phyloP scores from a whole-genome alignment of 2,329 filamentous ascomycete genomes.

The Claviceps sp. region DNA sequence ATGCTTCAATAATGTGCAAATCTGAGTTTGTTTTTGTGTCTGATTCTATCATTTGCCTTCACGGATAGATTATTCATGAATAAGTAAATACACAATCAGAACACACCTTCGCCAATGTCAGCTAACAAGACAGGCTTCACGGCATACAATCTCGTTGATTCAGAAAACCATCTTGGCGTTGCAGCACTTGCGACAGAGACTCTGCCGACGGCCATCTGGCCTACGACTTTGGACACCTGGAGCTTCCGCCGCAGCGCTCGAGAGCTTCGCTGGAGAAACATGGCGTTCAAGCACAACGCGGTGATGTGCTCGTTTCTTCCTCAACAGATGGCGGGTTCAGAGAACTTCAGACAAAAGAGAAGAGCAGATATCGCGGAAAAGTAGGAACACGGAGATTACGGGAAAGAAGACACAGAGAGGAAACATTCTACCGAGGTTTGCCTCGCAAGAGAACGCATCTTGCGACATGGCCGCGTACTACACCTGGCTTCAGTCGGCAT shows the following conservation, averaged over 20 bases:
- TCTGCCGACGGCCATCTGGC: slow-evolving; percentile 20
- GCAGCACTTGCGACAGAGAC: slow-evolving; percentile 16
- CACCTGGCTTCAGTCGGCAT: slow-evolving; percentile 21
- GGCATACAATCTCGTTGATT: slow-evolving; percentile 33
- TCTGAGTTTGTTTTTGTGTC: too few relatives aligned
- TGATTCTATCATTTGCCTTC: too few relatives aligned
- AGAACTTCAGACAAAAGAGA: background rate
- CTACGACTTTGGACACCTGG: slow-evolving; percentile 28
- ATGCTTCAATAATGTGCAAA: too few relatives aligned
- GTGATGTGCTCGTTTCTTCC: too few relatives aligned
- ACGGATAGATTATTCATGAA: too few relatives aligned
- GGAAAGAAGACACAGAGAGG: background rate
- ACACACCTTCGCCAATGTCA: slow-evolving; percentile 73
- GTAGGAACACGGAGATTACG: background rate
- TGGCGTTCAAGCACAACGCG: slow-evolving; percentile 14
- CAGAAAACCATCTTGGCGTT: slow-evolving; percentile 33
- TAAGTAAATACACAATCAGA: too few relatives aligned
- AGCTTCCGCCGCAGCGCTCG: slow-evolving; percentile 38
- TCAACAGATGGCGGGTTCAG: background rate
- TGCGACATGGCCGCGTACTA: slow-evolving; percentile 1
- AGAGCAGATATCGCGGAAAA: background rate
- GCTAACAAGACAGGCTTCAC: slow-evolving; percentile 73
- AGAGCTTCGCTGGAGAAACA: slow-evolving; percentile 43
- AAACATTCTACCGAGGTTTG: too few relatives aligned
- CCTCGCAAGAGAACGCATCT: background rate